Percentiles rank a stretch among this genome's conserved stretches.
Evolutionary conservation across 176 grass and related monocot species (phyloP).

Genomic region (Hsuehochloa calcarea): DNA sequence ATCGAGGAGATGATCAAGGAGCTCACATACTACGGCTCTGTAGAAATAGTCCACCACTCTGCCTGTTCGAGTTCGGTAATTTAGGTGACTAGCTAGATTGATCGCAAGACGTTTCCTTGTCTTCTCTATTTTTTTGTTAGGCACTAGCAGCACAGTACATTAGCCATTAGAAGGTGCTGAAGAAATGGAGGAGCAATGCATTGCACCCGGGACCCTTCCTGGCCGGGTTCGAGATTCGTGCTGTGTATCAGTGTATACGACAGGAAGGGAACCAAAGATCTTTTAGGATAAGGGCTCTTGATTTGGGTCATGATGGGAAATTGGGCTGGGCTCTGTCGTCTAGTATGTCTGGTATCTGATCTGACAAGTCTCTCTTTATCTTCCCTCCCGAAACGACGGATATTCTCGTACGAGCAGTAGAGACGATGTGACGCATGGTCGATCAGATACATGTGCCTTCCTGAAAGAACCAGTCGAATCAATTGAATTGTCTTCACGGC

Average conservation of each 20-base stretch:
- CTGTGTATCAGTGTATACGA: background rate
- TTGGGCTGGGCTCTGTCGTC: background rate
- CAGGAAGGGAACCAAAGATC: conserved; percentile 47
- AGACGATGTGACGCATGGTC: conserved; percentile 20
- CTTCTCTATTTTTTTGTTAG: conserved; percentile 4
- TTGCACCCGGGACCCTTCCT: conserved; percentile 17
- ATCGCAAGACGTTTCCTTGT: background rate
- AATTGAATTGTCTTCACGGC: background rate
- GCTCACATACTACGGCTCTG: conserved; percentile 70
- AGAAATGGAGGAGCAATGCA: background rate
- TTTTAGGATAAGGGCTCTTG: conserved; percentile 48
- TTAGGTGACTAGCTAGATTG: background rate
- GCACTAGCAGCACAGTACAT: conserved; percentile 7
- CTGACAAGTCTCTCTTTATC: background rate
- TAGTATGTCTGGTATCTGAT: background rate
- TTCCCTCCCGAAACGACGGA: background rate
- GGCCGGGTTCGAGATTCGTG: background rate
- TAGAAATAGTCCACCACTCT: conserved; percentile 55
- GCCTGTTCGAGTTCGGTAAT: conserved; percentile 28
- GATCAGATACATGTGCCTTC: background rate
- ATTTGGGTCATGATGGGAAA: conserved; percentile 54
- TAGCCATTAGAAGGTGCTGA: background rate
- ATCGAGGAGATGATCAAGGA: conserved; percentile 94
- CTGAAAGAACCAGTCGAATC: background rate
- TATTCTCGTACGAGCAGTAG: background rate